These are phyloP conservation scores for Rhodamnia argentea DNA, from an alignment of 345 rosid species.

Conservation along the genomic window DNA sequence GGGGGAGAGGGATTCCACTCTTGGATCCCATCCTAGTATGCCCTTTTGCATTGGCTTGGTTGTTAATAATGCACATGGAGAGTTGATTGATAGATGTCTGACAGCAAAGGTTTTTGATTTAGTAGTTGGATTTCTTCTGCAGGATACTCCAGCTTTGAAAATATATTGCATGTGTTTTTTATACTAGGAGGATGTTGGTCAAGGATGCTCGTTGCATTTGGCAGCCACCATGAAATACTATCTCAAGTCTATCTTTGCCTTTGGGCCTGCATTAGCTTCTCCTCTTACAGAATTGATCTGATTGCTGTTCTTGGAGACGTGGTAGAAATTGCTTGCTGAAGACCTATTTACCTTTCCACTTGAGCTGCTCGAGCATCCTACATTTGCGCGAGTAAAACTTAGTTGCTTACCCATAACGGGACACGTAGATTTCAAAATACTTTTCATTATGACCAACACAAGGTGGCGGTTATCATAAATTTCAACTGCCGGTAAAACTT, in stretches of 20 bases:
- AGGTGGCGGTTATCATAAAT: neutral
- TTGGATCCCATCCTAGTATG: neutral
- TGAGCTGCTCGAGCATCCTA: neutral
- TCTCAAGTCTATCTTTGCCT: neutral
- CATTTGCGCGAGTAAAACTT: neutral
- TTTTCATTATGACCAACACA: neutral
- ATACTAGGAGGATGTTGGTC: rapidly evolving
- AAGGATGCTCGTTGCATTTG: neutral
- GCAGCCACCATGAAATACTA: neutral
- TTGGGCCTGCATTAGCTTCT: neutral
- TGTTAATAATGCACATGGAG: neutral
- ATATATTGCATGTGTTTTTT: neutral
- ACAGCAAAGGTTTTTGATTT: neutral
- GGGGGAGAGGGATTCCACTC: too few species aligned
- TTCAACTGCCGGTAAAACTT: neutral
- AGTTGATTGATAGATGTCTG: neutral
- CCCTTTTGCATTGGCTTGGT: neutral
- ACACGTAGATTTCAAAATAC: neutral
- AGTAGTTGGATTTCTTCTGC: neutral
- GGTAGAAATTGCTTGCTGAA: neutral
- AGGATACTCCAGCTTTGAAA: neutral
- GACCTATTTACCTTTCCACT: neutral
- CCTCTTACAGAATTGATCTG: neutral
- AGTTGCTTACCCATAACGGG: neutral
- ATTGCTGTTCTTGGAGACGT: neutral